phyloP scores from a whole-genome alignment of 2,329 filamentous ascomycete species.

The Calycina marina region DNA sequence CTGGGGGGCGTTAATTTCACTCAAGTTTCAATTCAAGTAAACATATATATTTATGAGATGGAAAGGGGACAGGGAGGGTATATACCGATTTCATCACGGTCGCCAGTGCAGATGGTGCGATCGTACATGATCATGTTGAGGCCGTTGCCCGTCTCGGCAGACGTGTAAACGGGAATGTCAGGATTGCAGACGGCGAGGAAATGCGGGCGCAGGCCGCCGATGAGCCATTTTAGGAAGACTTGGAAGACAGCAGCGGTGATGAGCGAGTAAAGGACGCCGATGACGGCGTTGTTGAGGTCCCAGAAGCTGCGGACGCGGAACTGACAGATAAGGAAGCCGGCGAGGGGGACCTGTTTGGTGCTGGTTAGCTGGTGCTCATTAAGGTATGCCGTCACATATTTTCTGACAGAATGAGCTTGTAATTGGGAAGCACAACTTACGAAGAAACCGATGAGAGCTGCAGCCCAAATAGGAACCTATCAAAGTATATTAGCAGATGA shows the following conservation, averaged over 20 bases:
- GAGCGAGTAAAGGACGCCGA: constrained; percentile 55
- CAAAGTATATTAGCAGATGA: constrained; percentile 21
- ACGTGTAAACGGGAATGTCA: constrained; percentile 28
- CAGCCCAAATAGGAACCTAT: constrained; percentile 57
- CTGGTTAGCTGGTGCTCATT: no score
- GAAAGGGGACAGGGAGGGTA: no score
- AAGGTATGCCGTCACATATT: no score
- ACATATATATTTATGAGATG: no score
- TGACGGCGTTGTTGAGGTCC: constrained; percentile 56
- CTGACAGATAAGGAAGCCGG: constrained; percentile 49
- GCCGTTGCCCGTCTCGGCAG: constrained; percentile 31
- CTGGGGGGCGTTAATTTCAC: no score
- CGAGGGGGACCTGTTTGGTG: no score
- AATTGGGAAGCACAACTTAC: no score
- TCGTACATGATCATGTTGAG: constrained; percentile 52
- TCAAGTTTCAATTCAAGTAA: no score
- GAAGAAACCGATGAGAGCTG: constrained; percentile 48
- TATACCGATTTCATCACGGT: constrained; percentile 45
- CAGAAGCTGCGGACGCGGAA: constrained; percentile 54
- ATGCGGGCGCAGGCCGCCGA: constrained; percentile 58
- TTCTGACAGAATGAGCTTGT: no score
- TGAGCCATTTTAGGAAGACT: constrained; percentile 62
- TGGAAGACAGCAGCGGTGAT: constrained; percentile 63
- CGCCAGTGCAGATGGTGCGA: constrained; percentile 53
- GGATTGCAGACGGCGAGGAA: constrained; percentile 59